Evolutionary conservation across 2,329 filamentous ascomycete genomes (phyloP).

Genomic region (Aspergillus sp.): DNA sequence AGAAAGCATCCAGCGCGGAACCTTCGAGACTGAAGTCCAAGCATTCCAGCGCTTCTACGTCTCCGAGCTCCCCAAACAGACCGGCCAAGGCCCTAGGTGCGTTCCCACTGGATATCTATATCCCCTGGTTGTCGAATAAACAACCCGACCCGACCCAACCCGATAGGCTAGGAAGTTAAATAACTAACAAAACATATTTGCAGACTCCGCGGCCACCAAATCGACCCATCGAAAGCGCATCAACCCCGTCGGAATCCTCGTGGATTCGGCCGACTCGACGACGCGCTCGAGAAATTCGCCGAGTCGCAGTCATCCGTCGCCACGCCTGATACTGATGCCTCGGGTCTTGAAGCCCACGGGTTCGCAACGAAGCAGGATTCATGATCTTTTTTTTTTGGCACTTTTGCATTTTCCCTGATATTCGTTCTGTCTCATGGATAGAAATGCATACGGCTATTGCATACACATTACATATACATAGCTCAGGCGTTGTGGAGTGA

Average conservation of each 20-base stretch:
- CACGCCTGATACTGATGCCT: slow-evolving; percentile 51
- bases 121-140: background rate
- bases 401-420: background rate
- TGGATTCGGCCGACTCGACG: slow-evolving; percentile 62
- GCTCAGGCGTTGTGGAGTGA: background rate
- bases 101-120: slow-evolving; percentile 8
- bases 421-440: background rate
- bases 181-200: background rate
- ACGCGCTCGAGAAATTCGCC: slow-evolving; percentile 47
- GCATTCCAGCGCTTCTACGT: slow-evolving; percentile 70
- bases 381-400: background rate
- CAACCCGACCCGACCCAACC: background rate
- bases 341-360: slow-evolving; percentile 56
- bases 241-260: slow-evolving; percentile 65
- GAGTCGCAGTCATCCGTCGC: slow-evolving; percentile 53
- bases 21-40: slow-evolving; percentile 54
- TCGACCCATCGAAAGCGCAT: slow-evolving; percentile 66
- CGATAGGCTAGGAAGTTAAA: background rate
- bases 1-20: slow-evolving; percentile 57
- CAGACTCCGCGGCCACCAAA: slow-evolving; percentile 76
- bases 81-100: slow-evolving; percentile 72
- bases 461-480: background rate
- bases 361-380: slow-evolving; percentile 49
- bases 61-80: slow-evolving; percentile 67
- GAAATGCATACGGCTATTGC: background rate